Conservation (phyloP, 805 yeast species). For the Cyberlindnera maclurae region DNA sequence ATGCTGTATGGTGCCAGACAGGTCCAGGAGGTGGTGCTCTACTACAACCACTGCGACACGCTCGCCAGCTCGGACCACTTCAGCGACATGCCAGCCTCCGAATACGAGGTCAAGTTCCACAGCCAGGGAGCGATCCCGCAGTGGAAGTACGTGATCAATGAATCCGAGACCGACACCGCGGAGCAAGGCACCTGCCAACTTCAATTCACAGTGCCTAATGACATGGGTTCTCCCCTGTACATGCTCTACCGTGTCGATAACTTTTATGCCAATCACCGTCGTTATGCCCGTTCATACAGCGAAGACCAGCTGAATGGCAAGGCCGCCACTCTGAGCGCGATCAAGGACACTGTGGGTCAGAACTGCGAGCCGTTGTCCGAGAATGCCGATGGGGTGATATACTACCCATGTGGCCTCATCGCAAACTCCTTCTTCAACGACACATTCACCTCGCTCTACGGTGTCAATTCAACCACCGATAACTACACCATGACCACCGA, state of each 20-base stretch:
- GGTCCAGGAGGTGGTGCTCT: conserved; percentile 66
- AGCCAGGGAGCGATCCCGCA: conserved; percentile 41
- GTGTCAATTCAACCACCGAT: conserved; percentile 27
- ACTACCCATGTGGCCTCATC: conserved; percentile 80
- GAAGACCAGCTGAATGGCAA: conserved; percentile 79
- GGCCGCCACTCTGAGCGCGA: conserved; percentile 46
- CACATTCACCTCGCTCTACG: conserved; percentile 46
- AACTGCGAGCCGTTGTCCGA: conserved; percentile 64
- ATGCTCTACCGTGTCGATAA: conserved; percentile 80
- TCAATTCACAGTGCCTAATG: conserved; percentile 65
- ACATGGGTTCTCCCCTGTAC: conserved; percentile 66
- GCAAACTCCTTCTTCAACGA: conserved; percentile 80
- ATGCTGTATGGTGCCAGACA: conserved; percentile 62
- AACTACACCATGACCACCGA: conserved; percentile 40
- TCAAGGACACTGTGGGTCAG: conserved; percentile 42
- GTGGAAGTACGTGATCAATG: conserved; percentile 55
- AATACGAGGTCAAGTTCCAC: conserved; percentile 52
- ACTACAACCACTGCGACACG: conserved; percentile 65
- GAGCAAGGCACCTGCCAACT: conserved; percentile 60
- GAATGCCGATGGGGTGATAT: conserved; percentile 45
- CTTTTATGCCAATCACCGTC: conserved; percentile 90
- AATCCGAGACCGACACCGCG: conserved; percentile 34
- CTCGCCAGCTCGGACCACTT: conserved; percentile 40
- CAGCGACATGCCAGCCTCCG: conserved; percentile 47
- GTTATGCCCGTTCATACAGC: conserved; percentile 83